A percentile compares a stretch with the other conserved stretches of the same genome.
Conservation (phyloP, 73 alveolate genomes). For the Paramecium tetraurelia region DNA sequence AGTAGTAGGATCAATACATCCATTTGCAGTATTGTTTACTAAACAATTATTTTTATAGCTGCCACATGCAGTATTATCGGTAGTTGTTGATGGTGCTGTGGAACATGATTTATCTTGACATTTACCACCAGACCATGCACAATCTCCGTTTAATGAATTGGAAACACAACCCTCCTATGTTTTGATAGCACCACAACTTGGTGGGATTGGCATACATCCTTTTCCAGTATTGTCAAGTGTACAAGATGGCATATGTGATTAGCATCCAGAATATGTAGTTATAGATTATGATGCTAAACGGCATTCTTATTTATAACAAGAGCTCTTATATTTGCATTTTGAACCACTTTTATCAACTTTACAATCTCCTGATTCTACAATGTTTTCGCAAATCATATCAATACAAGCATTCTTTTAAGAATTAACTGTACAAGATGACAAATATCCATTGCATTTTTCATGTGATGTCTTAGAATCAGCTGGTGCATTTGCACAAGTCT, state of each 20-base stretch:
- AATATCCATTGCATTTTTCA: not conserved
- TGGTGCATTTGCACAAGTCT: constrained; percentile 30
- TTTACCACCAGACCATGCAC: not conserved
- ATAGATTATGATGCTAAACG: not conserved
- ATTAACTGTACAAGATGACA: constrained; percentile 14
- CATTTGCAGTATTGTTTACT: not conserved
- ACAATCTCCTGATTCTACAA: not conserved
- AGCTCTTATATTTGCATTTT: not conserved
- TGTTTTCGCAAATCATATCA: not conserved
- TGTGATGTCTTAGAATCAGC: not conserved
- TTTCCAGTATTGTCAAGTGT: not conserved
- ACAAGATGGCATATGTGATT: not conserved
- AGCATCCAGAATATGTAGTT: not conserved
- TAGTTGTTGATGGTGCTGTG: not conserved
- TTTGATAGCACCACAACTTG: not conserved
- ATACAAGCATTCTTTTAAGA: not conserved
- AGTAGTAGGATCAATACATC: not conserved
- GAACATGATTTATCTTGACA: not conserved
- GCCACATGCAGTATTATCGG: not conserved
- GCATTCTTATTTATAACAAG: not conserved
- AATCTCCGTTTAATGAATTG: not conserved
- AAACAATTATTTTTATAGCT: not conserved
- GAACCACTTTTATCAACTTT: not conserved
- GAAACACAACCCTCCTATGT: not conserved
- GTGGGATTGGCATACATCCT: not conserved